phyloP scores from a whole-genome alignment of 1,284 basidiomycete genomes.

The Anthracocystis walkeri region DNA sequence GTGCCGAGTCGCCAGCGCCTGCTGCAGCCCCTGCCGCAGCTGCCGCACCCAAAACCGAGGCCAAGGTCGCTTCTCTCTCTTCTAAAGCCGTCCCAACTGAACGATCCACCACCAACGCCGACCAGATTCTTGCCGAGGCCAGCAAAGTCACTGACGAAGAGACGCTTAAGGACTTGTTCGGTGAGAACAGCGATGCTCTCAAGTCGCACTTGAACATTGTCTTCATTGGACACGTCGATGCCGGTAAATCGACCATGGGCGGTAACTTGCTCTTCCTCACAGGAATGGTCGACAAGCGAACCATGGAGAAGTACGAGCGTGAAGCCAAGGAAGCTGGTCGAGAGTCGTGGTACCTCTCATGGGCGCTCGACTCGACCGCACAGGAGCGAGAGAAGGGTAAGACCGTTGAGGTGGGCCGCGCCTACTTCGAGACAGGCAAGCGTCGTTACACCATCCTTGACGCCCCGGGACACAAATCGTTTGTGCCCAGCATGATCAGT shows the following conservation, averaged over 20 bases:
- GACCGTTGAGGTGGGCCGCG: slow-evolving; percentile 69
- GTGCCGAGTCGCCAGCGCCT: slow-evolving; percentile 50
- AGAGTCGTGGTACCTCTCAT: slow-evolving; percentile 69
- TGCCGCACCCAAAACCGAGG: slow-evolving; percentile 27
- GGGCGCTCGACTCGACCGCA: slow-evolving; percentile 68
- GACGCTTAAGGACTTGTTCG: slow-evolving; percentile 68
- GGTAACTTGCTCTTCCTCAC: slow-evolving; percentile 67
- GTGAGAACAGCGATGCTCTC: slow-evolving; percentile 63
- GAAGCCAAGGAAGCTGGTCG: slow-evolving; percentile 68
- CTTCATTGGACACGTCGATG: slow-evolving; percentile 69
- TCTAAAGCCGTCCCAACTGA: slow-evolving; percentile 52
- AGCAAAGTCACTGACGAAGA: slow-evolving; percentile 67
- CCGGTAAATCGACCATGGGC: slow-evolving; percentile 69
- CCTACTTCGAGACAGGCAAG: slow-evolving; percentile 69
- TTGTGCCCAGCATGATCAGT: slow-evolving; percentile 69
- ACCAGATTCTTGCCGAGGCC: slow-evolving; percentile 66
- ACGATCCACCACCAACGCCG: slow-evolving; percentile 61
- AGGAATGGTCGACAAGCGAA: slow-evolving; percentile 70
- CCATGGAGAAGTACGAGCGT: slow-evolving; percentile 68
- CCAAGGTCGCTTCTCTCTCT: slow-evolving; percentile 44
- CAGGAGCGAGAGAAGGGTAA: slow-evolving; percentile 69
- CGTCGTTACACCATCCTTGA: slow-evolving; percentile 68
- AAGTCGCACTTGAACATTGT: slow-evolving; percentile 69
- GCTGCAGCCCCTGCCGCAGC: slow-evolving; percentile 16
- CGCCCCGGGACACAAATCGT: slow-evolving; percentile 69